Base-by-base conservation (phyloP, 768 basidiomycete species). In the Hypholoma fasciculare region DNA sequence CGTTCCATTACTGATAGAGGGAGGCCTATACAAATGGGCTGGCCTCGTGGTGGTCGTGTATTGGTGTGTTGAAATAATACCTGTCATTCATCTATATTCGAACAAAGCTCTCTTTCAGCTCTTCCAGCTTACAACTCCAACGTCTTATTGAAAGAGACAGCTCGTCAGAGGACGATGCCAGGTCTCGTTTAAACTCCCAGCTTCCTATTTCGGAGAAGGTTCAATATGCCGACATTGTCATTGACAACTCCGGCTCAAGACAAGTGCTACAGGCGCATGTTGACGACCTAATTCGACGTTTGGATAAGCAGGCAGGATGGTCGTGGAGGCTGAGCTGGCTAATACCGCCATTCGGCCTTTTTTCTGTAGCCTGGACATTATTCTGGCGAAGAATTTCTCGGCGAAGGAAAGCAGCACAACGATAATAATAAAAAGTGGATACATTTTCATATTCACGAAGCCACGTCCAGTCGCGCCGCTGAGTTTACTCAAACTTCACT, bases 1-100 rank as follows among this genome's bases (percentile, higher is more conserved):
- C 71, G 91, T 97, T 5, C 97, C 97, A 34, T 74, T 98, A 51
- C 76, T 99, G 56, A 88, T 99, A 56, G 97, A 99, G 70, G 87
- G 90, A 0, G 88, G 88, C 2, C 68, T 98, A 38, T 94, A 89
- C 85, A 85, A 82, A 66, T 89, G 84, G 81, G 89, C 95, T 46
- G 94, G 88, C 3, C 81, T 82, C 60, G 86, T 98, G 20, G 80
- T 95, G 3, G 88, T 99, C 9, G 95, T 97, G 5, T 96, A 94
- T 68, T 97, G 95, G 96, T 97, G 54, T 50, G 83, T 74, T 17
- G 20, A 5, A 37, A 14, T 51, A 12, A 16, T 20, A 19, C 3
- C 16, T 13, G 19, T 14, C 12, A 26, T 7, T 12, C 39, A 34
- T 14, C 19, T 36, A 17, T 42, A 49, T 58, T 5, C 9, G 30